phyloP scores from a whole-genome alignment of 108 stramenopile genomes.

The Cyclostephanos invisitatus region DNA sequence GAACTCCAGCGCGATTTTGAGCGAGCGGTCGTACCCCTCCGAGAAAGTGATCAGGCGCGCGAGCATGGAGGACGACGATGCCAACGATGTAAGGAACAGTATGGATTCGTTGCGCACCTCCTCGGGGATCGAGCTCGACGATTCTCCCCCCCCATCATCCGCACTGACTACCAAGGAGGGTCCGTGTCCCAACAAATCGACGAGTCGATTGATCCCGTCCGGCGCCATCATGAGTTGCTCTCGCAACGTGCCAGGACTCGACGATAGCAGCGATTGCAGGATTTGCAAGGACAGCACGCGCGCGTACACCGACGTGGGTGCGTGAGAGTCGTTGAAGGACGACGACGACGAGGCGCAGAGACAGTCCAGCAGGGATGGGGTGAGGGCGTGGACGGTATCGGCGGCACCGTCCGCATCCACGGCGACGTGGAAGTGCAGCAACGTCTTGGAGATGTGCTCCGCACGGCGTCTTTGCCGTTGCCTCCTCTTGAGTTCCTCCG shows the following conservation, averaged over 20 bases:
- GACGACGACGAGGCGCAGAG: slow-evolving; percentile 27
- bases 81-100: slow-evolving; percentile 53
- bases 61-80: slow-evolving; percentile 50
- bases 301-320: slow-evolving; percentile 46
- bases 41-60: slow-evolving; percentile 75
- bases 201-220: slow-evolving; percentile 75
- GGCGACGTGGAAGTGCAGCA: slow-evolving; percentile 38
- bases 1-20: slow-evolving; percentile 51
- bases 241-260: slow-evolving; percentile 44
- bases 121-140: slow-evolving; percentile 27
- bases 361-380: slow-evolving; percentile 56
- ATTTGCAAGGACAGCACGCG: slow-evolving; percentile 67
- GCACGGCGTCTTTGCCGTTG: slow-evolving; percentile 28
- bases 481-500: slow-evolving; percentile 24
- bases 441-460: slow-evolving; percentile 37
- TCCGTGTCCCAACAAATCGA: slow-evolving; percentile 57
- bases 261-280: slow-evolving; percentile 41
- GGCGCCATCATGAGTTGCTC: slow-evolving; percentile 74
- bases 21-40: slow-evolving; percentile 58
- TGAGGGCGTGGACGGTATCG: slow-evolving; percentile 24
- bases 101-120: slow-evolving; percentile 77
- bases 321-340: not conserved
- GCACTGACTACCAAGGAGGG: not conserved
- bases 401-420: slow-evolving; percentile 5
- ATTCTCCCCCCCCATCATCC: not conserved